Evolutionary conservation across 257 asterid species (phyloP).

Genomic region (Phtheirospermum japonicum): DNA sequence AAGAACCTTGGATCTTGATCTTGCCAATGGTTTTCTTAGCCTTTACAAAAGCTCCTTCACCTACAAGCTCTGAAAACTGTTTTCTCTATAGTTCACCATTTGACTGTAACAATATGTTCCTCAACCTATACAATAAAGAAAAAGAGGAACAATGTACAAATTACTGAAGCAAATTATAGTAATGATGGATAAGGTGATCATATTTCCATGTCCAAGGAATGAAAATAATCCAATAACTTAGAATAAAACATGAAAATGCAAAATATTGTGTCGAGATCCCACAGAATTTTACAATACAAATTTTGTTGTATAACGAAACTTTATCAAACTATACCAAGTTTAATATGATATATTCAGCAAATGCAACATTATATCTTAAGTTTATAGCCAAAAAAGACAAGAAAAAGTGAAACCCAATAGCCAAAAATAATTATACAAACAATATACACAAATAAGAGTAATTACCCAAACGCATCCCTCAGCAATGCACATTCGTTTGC

Average conservation of each 20-base stretch:
- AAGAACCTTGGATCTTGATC: too few relatives aligned
- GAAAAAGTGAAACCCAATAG: not conserved
- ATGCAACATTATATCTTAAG: too few relatives aligned
- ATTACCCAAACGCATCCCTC: too few relatives aligned
- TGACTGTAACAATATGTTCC: constrained; percentile 67
- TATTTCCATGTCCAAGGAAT: not conserved
- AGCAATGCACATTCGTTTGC: too few relatives aligned
- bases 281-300: not conserved
- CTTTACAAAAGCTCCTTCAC: too few relatives aligned
- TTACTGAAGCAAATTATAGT: constrained; percentile 1
- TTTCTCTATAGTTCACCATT: constrained; percentile 83
- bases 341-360: too few relatives aligned
- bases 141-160: constrained; percentile 12
- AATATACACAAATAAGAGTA: too few relatives aligned
- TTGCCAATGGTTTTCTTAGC: too few relatives aligned
- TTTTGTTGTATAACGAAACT: not conserved
- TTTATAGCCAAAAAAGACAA: too few relatives aligned
- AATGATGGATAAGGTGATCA: constrained; percentile 8
- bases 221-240: too few relatives aligned
- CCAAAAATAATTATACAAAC: too few relatives aligned
- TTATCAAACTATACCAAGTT: not conserved
- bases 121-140: constrained; percentile 42
- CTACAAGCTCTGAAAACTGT: too few relatives aligned
- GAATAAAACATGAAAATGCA: not conserved
- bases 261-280: not conserved